A percentile compares a stretch with the other conserved stretches of the same genome.
Conservation (phyloP, 352 stramenopile species). For the Phytopythium mirpurense region DNA sequence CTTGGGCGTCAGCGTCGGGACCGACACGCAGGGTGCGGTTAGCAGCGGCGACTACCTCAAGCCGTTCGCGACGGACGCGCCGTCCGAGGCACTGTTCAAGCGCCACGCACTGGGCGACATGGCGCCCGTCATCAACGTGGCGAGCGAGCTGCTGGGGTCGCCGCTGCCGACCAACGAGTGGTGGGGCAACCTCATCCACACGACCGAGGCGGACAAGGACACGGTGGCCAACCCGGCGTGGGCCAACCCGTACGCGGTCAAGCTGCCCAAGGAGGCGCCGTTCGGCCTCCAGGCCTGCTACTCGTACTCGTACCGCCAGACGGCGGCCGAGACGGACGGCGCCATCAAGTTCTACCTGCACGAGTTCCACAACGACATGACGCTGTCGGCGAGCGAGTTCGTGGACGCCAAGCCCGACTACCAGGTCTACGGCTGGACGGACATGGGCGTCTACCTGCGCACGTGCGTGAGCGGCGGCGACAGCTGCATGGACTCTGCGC, state of each 20-base stretch:
- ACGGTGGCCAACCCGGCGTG: constrained; percentile 45
- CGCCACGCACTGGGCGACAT: constrained; percentile 31
- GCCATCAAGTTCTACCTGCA: constrained; percentile 58
- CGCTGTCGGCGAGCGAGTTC: constrained; percentile 54
- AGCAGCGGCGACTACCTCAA: constrained; percentile 23
- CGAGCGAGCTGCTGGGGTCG: constrained; percentile 32
- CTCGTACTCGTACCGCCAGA: constrained; percentile 51
- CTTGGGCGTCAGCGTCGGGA: background rate
- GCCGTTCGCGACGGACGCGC: constrained; percentile 34
- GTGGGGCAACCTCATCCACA: constrained; percentile 80
- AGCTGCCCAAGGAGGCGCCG: constrained; percentile 33
- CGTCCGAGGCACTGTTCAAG: constrained; percentile 37
- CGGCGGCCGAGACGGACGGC: constrained; percentile 37
- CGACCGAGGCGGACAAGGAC: constrained; percentile 25
- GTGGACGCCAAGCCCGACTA: constrained; percentile 36
- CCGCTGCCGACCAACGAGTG: constrained; percentile 77
- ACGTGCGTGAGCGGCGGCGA: constrained; percentile 27
- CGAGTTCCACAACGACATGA: constrained; percentile 60
- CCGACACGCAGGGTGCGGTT: constrained; percentile 5
- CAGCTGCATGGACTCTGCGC: constrained; percentile 44
- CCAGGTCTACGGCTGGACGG: constrained; percentile 57
- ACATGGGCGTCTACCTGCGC: constrained; percentile 49
- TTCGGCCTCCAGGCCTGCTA: constrained; percentile 59
- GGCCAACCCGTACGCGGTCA: constrained; percentile 64
- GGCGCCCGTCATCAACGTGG: constrained; percentile 59